Conservation (phyloP, 2,329 filamentous ascomycete species). For the Neopestalotiopsis rosae region DNA sequence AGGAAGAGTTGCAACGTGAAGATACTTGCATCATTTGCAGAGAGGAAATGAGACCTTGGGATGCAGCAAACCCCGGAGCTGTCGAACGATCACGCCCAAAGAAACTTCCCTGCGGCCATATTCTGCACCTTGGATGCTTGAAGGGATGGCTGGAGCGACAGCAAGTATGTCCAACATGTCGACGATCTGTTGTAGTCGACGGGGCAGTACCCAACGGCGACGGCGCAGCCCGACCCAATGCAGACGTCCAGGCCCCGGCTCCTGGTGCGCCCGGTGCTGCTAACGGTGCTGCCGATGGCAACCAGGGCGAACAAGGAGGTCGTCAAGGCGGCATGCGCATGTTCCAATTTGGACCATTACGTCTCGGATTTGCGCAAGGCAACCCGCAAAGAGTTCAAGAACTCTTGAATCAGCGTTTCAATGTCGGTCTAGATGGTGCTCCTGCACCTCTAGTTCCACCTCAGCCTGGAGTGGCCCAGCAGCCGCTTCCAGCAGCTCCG, state of each 20-base stretch:
- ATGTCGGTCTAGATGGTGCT: conserved; percentile 43
- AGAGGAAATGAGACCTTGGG: conserved; percentile 91
- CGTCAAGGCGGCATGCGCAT: conserved; percentile 58
- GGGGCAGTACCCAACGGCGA: conserved; percentile 42
- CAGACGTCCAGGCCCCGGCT: conserved; percentile 35
- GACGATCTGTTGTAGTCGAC: conserved; percentile 78
- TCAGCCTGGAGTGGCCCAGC: conserved; percentile 9
- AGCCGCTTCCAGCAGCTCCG: conserved; percentile 21
- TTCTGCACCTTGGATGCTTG: conserved; percentile 91
- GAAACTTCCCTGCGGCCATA: conserved; percentile 95
- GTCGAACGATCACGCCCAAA: conserved; percentile 89
- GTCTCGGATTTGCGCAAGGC: conserved; percentile 78
- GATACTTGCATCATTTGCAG: conserved; percentile 98
- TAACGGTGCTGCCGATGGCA: conserved; percentile 34
- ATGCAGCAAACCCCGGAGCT: conserved; percentile 64
- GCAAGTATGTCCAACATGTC: conserved; percentile 95
- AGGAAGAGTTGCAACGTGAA: conserved; percentile 82
- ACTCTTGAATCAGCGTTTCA: conserved; percentile 65
- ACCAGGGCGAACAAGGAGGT: conserved; percentile 30
- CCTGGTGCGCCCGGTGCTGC: conserved; percentile 30
- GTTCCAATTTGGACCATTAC: conserved; percentile 76
- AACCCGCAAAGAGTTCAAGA: conserved; percentile 68
- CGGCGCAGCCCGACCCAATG: conserved; percentile 36
- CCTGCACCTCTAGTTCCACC: conserved; percentile 28
- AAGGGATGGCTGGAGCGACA: conserved; percentile 97